These are phyloP conservation scores for Chalciporus chontae DNA, from an alignment of 768 basidiomycete species.

Conservation along the genomic window DNA sequence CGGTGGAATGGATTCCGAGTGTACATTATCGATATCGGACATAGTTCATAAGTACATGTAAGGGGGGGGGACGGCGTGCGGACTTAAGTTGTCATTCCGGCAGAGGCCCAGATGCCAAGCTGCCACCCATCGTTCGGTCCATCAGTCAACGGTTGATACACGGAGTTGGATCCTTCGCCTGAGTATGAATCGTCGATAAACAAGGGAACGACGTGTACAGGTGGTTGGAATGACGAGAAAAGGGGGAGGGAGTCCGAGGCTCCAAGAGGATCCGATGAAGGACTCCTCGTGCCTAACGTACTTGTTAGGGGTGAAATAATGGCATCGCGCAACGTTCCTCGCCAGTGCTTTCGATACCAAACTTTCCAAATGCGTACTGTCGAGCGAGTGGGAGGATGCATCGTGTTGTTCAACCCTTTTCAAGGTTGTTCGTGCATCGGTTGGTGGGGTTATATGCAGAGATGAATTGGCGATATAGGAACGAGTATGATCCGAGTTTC, in stretches of 20 bases:
- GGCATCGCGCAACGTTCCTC: neutral
- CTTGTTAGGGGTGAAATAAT: neutral
- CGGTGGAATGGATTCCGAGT: neutral
- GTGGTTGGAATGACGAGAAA: neutral
- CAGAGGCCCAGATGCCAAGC: neutral
- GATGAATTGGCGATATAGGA: neutral
- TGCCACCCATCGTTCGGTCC: neutral
- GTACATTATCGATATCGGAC: neutral
- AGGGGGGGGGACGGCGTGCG: neutral
- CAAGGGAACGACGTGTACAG: neutral
- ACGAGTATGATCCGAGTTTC: neutral
- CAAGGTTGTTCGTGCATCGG: neutral
- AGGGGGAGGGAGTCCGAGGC: neutral
- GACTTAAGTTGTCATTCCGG: neutral
- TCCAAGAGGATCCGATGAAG: neutral
- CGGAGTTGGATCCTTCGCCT: neutral
- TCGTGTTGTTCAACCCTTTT: neutral
- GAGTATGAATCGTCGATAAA: neutral
- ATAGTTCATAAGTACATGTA: neutral
- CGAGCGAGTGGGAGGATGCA: slow-evolving; percentile 7
- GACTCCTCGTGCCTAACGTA: neutral
- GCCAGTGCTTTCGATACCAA: slow-evolving; percentile 22
- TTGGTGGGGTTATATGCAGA: neutral
- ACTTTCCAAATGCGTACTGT: slow-evolving; percentile 23
- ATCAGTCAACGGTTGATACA: neutral